Conservation (phyloP, 1,139 yeast genomes). For the Kazachstania sp. region DNA sequence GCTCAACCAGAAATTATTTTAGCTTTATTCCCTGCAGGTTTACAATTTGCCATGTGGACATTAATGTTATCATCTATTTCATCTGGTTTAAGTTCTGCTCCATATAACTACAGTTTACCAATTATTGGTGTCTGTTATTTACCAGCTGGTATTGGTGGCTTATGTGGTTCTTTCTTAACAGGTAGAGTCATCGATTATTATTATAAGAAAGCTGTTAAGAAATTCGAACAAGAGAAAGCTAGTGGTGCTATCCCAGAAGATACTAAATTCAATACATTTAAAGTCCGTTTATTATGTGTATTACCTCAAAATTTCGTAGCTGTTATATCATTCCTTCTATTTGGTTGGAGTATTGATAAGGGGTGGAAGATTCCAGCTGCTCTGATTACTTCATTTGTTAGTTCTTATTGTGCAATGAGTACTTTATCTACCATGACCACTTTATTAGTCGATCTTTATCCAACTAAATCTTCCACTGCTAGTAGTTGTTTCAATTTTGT, state of each 20-base stretch:
- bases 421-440: slow-evolving; percentile 47
- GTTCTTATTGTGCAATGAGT: slow-evolving; percentile 47
- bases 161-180: slow-evolving; percentile 41
- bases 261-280: slow-evolving; percentile 37
- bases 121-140: slow-evolving; percentile 58
- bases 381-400: slow-evolving; percentile 44
- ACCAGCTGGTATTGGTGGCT: slow-evolving; percentile 50
- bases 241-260: slow-evolving; percentile 19
- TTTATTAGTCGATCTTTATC: slow-evolving; percentile 52
- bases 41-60: slow-evolving; percentile 67
- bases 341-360: slow-evolving; percentile 64
- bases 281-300: slow-evolving; percentile 39
- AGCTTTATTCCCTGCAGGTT: slow-evolving; percentile 46
- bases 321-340: slow-evolving; percentile 38
- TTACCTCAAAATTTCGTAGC: slow-evolving; percentile 35
- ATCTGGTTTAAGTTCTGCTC: slow-evolving; percentile 38
- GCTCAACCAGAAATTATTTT: slow-evolving; percentile 33
- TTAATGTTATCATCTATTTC: slow-evolving; percentile 58
- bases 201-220: slow-evolving; percentile 30
- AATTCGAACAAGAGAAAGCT: slow-evolving; percentile 22
- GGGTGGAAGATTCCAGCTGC: slow-evolving; percentile 46
- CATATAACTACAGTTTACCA: slow-evolving; percentile 45
- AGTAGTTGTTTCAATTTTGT: slow-evolving; percentile 52
- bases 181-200: slow-evolving; percentile 43
- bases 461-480: slow-evolving; percentile 51